phyloP scores from a whole-genome alignment of 176 grass and related monocot genomes.

The Alopecurus myosuroides region DNA sequence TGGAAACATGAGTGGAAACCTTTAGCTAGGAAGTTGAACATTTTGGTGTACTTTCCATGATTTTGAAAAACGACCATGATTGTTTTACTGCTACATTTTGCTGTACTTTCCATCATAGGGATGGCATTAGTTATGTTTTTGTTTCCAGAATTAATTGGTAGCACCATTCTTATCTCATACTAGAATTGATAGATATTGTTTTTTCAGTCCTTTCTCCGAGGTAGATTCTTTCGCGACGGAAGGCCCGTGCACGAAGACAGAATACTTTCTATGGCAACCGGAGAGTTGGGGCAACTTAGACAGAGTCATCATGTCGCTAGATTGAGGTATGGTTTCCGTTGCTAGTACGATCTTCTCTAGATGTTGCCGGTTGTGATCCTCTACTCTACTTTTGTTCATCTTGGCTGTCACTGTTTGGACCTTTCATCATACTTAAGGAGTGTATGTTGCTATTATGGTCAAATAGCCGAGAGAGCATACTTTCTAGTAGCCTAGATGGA shows the following conservation, averaged over 20 bases:
- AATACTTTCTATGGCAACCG: conserved; percentile 24
- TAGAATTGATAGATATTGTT: conserved; percentile 21
- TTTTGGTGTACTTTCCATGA: neutral
- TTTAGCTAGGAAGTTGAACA: neutral
- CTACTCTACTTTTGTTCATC: neutral
- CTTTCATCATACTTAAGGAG: neutral
- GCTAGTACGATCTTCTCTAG: neutral
- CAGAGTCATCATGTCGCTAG: conserved; percentile 49
- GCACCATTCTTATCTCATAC: neutral
- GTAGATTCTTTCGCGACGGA: conserved; percentile 47
- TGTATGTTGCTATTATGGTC: neutral
- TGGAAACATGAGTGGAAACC: neutral
- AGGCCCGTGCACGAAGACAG: conserved; percentile 21
- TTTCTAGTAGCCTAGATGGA: neutral
- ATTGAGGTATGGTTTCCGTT: conserved; percentile 63
- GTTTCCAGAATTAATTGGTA: neutral
- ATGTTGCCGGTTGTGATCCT: neutral
- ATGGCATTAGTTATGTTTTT: neutral
- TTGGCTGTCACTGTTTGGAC: neutral
- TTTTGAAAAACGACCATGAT: neutral
- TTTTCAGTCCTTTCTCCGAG: conserved; percentile 66
- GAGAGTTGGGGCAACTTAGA: conserved; percentile 56
- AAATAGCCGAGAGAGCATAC: neutral
- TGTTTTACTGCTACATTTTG: neutral
- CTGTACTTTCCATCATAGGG: too few species aligned